These are phyloP conservation scores for Penicillium mononematosum DNA, from an alignment of 495 filamentous ascomycete species.

Conservation along the genomic window DNA sequence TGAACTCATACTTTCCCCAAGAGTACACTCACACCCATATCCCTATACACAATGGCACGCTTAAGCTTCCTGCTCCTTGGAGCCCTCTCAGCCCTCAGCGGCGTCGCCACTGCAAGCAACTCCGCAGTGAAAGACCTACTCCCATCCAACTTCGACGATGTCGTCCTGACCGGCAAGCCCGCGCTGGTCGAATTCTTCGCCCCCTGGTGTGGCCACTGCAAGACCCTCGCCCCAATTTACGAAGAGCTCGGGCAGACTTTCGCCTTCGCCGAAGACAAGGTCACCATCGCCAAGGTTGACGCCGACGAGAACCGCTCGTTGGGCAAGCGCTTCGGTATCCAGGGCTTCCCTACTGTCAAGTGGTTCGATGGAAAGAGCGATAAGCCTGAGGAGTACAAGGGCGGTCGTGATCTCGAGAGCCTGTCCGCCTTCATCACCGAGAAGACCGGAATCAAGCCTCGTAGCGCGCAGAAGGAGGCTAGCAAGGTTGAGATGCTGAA, in stretches of 20 bases:
- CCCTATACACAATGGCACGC: slow-evolving; percentile 42
- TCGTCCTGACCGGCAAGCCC: slow-evolving; percentile 88
- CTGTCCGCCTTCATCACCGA: slow-evolving; percentile 77
- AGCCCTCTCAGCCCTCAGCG: slow-evolving; percentile 41
- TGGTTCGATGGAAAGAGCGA: slow-evolving; percentile 98
- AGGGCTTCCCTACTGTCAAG: slow-evolving; percentile 96
- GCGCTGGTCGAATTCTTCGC: slow-evolving; percentile 98
- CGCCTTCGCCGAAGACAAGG: slow-evolving; percentile 72
- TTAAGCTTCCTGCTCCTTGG: slow-evolving; percentile 48
- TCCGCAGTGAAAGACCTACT: slow-evolving; percentile 77
- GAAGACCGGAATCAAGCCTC: slow-evolving; percentile 81
- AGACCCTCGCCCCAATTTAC: slow-evolving; percentile 90
- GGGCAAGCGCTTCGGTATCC: slow-evolving; percentile 80
- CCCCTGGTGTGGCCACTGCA: slow-evolving; percentile 99
- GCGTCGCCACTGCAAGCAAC: slow-evolving; percentile 38
- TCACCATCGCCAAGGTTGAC: slow-evolving; percentile 92
- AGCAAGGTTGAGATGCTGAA: slow-evolving; percentile 78
- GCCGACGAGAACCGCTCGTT: slow-evolving; percentile 83
- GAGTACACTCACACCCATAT: not conserved
- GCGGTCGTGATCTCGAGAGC: slow-evolving; percentile 85
- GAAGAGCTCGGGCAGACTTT: slow-evolving; percentile 83
- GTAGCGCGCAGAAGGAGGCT: slow-evolving; percentile 65
- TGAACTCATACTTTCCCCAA: slow-evolving; percentile 1
- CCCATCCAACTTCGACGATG: slow-evolving; percentile 83
- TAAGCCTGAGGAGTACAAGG: slow-evolving; percentile 79